A percentile compares a stretch with the other conserved stretches of the same genome.
phyloP scores from a whole-genome alignment of 106 monocot genomes.

The Cymbidium sinense region DNA sequence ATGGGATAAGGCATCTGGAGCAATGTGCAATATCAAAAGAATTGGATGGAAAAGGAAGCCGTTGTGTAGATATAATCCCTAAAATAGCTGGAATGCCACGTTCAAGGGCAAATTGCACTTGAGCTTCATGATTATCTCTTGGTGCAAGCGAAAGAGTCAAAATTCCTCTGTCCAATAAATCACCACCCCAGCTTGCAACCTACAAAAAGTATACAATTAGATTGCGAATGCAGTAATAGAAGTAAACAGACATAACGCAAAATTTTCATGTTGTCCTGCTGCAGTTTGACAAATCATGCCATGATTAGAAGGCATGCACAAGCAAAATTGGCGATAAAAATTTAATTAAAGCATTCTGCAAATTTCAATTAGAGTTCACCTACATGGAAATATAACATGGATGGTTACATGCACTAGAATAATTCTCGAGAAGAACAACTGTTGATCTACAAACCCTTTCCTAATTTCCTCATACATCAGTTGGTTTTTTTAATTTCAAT shows the following conservation, averaged over 20 bases:
- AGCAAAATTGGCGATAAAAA: neutral
- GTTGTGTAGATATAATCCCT: slow-evolving; percentile 76
- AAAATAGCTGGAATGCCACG: slow-evolving; percentile 85
- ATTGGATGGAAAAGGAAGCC: slow-evolving; percentile 81
- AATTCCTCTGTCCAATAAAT: slow-evolving; percentile 67
- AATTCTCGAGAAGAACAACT: too few relatives aligned
- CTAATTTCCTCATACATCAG: too few relatives aligned
- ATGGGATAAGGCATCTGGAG: slow-evolving; percentile 84
- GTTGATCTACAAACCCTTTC: too few relatives aligned
- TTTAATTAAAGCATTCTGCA: neutral
- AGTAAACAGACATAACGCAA: neutral
- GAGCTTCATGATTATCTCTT: slow-evolving; percentile 89
- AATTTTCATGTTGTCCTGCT: neutral
- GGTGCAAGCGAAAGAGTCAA: slow-evolving; percentile 76
- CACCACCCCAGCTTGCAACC: slow-evolving; percentile 90
- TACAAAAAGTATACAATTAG: slow-evolving; percentile 6
- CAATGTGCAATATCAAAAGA: slow-evolving; percentile 86
- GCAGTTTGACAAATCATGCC: neutral
- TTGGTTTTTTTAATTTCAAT: too few relatives aligned
- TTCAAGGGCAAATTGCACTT: slow-evolving; percentile 88
- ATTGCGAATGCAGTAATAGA: neutral
- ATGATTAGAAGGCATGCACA: neutral
- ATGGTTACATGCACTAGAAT: too few relatives aligned
- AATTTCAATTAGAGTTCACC: too few relatives aligned
- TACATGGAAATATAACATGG: too few relatives aligned